Evolutionary conservation across 2,329 filamentous ascomycete genomes (phyloP), one percentile per base, ranked within the genome.

Genomic region (Orbilia brochopaga): DNA sequence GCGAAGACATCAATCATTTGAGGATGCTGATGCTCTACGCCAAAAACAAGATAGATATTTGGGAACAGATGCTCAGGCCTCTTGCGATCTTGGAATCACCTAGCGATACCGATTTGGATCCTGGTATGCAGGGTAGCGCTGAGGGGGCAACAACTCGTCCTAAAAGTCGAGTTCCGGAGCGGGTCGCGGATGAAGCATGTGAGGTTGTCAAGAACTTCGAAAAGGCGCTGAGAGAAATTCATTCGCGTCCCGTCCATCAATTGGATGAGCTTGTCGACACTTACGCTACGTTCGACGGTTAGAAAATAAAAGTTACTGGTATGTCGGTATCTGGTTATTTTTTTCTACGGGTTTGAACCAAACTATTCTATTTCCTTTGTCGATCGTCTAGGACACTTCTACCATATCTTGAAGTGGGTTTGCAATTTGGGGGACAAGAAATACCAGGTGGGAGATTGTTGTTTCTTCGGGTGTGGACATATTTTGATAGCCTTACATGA

Each of bases 191-290:
- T 8, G 62, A 66, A 23, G 46, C 44, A 8, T 44, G 24, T 8
- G 63, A 55, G 15, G 55, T 67, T 21, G 27, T 55, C 37, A 67
- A 67, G 23, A 70, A 60, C 50, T 44, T 64, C 23, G 48, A 60
- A 2, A 59, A 56, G 23, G 21, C 48, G 1, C 35, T 64, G 37
- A 50, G 8, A 19, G 55, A 70, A 13, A 30, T 70, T 30, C 27
- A 32, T 17, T 3, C n/a, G 2, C 66, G 66, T 6, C 66, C 66
- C 10, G 54, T 64, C 13, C 37, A 70, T 21, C 53, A 70, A n/a
- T 11, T 70, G 3, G 55, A 70, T 32, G 40, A 63, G 5, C 40
- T 32, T 10, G 27, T 64, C 15, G 40, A 64, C 15, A 37, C 37
- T n/a, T 56, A 24, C 21, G 52, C 52, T 8, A 64, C 51, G 2